A percentile compares a stretch with the other conserved stretches of the same genome.
Conservation (phyloP, 2,329 filamentous ascomycete species). For the Hortaea werneckii region DNA sequence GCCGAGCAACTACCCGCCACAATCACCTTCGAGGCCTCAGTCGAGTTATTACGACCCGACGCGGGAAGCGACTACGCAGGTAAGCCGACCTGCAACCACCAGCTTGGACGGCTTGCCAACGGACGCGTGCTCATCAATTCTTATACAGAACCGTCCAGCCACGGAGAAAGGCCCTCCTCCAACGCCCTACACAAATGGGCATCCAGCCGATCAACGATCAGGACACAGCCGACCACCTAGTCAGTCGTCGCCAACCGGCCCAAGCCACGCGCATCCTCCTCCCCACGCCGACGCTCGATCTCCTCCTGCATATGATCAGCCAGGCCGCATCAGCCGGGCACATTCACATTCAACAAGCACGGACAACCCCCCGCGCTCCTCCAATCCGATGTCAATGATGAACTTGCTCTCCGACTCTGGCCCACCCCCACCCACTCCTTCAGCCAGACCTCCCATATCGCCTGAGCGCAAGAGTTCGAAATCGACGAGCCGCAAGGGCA, state of each 20-base stretch:
- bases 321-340: slow-evolving; percentile 18
- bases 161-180: slow-evolving; percentile 11
- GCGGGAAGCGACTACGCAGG: slow-evolving; percentile 31
- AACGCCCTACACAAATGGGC: slow-evolving; percentile 16
- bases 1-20: slow-evolving; percentile 19
- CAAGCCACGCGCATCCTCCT: slow-evolving; percentile 19
- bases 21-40: slow-evolving; percentile 22
- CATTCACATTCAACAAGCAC: slow-evolving; percentile 17
- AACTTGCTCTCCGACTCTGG: slow-evolving; percentile 74
- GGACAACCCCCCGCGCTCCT: slow-evolving; percentile 43
- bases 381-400: slow-evolving; percentile 90
- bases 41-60: slow-evolving; percentile 42
- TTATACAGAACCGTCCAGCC: slow-evolving; percentile 18
- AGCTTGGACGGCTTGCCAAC: slow-evolving; percentile 26
- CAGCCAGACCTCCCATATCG: slow-evolving; percentile 1
- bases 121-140: slow-evolving; percentile 24
- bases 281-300: slow-evolving; percentile 26
- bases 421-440: slow-evolving; percentile 6
- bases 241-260: slow-evolving; percentile 15
- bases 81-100: slow-evolving; percentile 22
- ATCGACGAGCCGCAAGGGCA: slow-evolving; percentile 13
- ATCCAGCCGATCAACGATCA: slow-evolving; percentile 8
- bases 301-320: slow-evolving; percentile 8
- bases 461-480: slow-evolving; percentile 2
- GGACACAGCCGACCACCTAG: slow-evolving; percentile 13